Evolutionary conservation across 768 basidiomycete genomes (phyloP).

Genomic region (Lactarius tabidus): DNA sequence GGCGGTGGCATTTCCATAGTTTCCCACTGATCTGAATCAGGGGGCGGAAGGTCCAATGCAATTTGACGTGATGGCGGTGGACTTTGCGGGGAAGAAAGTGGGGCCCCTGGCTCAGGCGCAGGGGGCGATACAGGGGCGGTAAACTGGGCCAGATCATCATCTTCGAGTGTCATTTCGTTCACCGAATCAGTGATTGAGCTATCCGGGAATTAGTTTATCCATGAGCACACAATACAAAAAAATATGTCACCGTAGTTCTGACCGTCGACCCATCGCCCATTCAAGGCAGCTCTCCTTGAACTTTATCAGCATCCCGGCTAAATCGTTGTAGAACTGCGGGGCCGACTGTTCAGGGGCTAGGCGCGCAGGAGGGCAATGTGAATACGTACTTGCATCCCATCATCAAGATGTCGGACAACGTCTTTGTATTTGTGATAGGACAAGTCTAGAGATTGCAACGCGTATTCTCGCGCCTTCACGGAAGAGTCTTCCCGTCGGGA

Average conservation of each 20-base stretch:
- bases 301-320: slow-evolving; percentile 63
- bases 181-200: slow-evolving; percentile 43
- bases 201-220: background rate
- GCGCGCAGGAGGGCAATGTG: background rate
- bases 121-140: slow-evolving; percentile 9
- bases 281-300: slow-evolving; percentile 73
- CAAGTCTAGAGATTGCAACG: slow-evolving; percentile 75
- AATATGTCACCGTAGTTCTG: slow-evolving; percentile 61
- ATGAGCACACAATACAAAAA: background rate
- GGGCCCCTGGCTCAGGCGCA: slow-evolving; percentile 2
- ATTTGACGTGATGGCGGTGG: slow-evolving; percentile 12
- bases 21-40: slow-evolving; percentile 38
- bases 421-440: slow-evolving; percentile 88
- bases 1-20: slow-evolving; percentile 30
- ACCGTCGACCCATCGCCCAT: slow-evolving; percentile 68
- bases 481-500: slow-evolving; percentile 74
- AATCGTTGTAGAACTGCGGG: slow-evolving; percentile 85
- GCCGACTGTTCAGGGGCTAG: background rate
- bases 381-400: slow-evolving; percentile 70
- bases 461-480: slow-evolving; percentile 76
- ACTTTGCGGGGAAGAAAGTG: background rate
- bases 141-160: slow-evolving; percentile 3
- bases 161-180: slow-evolving; percentile 36
- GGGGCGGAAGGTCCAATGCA: slow-evolving; percentile 35
- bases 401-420: slow-evolving; percentile 77